phyloP scores from a whole-genome alignment of 257 asterid genomes.

The Solanum ahanhuiri region DNA sequence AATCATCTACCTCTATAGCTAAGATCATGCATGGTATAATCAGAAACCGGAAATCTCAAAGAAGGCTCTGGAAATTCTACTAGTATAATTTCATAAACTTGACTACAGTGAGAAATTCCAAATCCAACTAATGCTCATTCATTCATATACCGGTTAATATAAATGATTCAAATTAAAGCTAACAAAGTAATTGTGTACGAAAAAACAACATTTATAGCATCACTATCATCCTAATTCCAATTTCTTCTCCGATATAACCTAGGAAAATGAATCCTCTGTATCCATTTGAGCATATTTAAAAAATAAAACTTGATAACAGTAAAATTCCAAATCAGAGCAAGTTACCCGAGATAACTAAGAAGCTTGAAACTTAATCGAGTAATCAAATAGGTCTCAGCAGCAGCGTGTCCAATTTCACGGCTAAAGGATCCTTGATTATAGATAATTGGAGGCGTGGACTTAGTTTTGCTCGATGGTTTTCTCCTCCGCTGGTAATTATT shows the following conservation, averaged over 20 bases:
- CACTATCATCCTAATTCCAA: not conserved
- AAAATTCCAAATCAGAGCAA: not conserved
- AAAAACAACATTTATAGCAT: not conserved
- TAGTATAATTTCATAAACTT: not conserved
- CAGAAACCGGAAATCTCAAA: not conserved
- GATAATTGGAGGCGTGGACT: conserved; percentile 28
- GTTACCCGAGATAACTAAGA: conserved; percentile 83
- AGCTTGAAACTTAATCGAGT: conserved; percentile 81
- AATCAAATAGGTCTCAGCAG: conserved; percentile 87
- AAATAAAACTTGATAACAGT: not conserved
- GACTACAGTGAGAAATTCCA: not conserved
- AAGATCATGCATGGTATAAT: not conserved
- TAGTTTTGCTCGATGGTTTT: conserved; percentile 20
- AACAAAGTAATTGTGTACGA: not conserved
- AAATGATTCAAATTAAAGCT: not conserved
- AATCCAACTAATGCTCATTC: not conserved
- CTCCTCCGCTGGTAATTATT: conserved; percentile 31
- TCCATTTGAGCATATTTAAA: not conserved
- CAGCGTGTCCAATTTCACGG: conserved; percentile 79
- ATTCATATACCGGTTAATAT: too few relatives aligned
- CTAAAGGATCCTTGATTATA: conserved; percentile 55
- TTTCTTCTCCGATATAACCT: not conserved
- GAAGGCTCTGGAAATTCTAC: not conserved
- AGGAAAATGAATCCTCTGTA: not conserved
- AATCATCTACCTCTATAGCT: not conserved